Evolutionary conservation across 2,329 filamentous ascomycete species (phyloP), one percentile per base, ranked within the genome.

Genomic region (Botrytis porri): DNA sequence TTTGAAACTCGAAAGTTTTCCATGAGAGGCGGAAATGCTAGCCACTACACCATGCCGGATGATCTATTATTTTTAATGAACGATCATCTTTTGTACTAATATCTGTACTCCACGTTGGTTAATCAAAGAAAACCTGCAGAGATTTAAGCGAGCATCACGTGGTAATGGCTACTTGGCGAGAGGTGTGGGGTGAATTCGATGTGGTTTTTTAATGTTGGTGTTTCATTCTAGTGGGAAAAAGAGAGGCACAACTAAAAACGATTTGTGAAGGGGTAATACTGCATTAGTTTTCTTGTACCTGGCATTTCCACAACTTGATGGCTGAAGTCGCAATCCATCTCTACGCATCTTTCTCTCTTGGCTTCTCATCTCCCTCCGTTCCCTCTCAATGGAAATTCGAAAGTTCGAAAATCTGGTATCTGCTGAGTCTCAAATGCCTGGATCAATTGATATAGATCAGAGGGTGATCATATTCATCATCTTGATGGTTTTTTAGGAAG

Each of bases 1-100:
- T 18, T 43, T n/a, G 8, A 66, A 51, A 25, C 43, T 35, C 0
- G 14, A 4, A 3, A 3, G 22, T 43, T 37, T 51, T 14, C 20
- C 25, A 3, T 66, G 63, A 66, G 63, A 66, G 63, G 63, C 63
- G 63, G 63, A 66, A 66, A 66, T 66, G 63, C 63, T 66, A 66
- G 63, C 63, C 63, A 66, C 63, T 66, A 66, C 63, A 66, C 63
- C 63, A 66, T 66, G 63, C 63, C 63, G 63, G 63, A 66, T 51
- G 14, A 12, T 51, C 29, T 37, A 39, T 18, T 43, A 0, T 3
- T 32, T 43, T 63, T 63, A 9, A 32, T 63, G 39, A 0, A 6
- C 0, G 1, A 2, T 0, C 0, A 0, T 0, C 0, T 1, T 0
- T 16, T 6, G n/a, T 64, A 1, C 4, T 39, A 43, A 7, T 0